phyloP scores from a whole-genome alignment of 306 rosid genomes.

The Argentina anserina region DNA sequence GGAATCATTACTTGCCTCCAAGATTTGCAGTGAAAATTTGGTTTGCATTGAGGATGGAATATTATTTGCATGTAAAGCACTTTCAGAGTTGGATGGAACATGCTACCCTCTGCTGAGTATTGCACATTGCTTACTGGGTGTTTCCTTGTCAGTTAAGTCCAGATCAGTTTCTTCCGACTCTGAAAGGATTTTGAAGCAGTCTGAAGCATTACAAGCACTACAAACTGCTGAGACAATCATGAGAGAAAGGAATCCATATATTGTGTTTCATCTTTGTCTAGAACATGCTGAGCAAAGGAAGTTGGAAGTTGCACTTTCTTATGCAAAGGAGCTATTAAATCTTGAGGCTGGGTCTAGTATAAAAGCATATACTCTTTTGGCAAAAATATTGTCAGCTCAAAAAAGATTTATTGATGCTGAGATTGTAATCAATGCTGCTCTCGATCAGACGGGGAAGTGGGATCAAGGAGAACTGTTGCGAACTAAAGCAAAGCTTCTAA shows the following conservation, averaged over 20 bases:
- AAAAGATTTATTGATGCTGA: slow-evolving; percentile 71
- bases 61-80: slow-evolving; percentile 44
- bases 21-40: slow-evolving; percentile 64
- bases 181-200: slow-evolving; percentile 51
- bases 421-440: slow-evolving; percentile 67
- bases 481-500: slow-evolving; percentile 79
- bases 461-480: slow-evolving; percentile 81
- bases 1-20: slow-evolving; percentile 70
- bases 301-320: slow-evolving; percentile 57
- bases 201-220: slow-evolving; percentile 62
- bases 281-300: slow-evolving; percentile 89
- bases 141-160: slow-evolving; percentile 60
- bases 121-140: slow-evolving; percentile 69
- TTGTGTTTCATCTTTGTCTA: slow-evolving; percentile 68
- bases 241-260: slow-evolving; percentile 59
- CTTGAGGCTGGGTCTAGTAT: slow-evolving; percentile 75
- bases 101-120: slow-evolving; percentile 53
- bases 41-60: slow-evolving; percentile 64
- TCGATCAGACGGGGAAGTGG: slow-evolving; percentile 86
- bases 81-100: slow-evolving; percentile 47
- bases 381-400: slow-evolving; percentile 80
- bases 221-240: slow-evolving; percentile 50
- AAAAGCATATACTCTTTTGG: slow-evolving; percentile 52
- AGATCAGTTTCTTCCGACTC: slow-evolving; percentile 55
- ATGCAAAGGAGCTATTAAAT: slow-evolving; percentile 58